Base-by-base conservation (phyloP, 1,139 yeast species). In the Kazachstania sp. region DNA sequence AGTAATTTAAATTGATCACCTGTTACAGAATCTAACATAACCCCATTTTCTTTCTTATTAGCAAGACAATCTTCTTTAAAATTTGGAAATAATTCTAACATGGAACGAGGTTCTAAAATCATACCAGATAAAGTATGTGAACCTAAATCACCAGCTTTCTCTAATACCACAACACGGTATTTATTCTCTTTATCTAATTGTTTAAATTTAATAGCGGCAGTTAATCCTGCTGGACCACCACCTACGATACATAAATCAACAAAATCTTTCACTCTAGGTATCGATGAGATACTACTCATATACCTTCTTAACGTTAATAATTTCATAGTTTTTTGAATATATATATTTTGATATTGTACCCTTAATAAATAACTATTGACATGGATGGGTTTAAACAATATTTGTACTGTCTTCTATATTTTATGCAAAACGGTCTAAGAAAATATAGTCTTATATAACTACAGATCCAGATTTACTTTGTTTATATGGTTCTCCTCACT, bases 171-270 rank as follows among this genome's bases (percentile, higher is more conserved):
- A 41, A 92, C 95, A 50, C 98, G 72, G 43, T 83, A 84, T 45
- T 67, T 61, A 7, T 85, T 86, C 55, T 81, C 84, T 44, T 73
- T 70, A 60, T 92, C 97, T 41, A 90, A 69, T 61, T 87, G 96
- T 64, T 92, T 92, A 56, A 88, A 71, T 54, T 78, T 77, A 53
- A 92, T 92, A 13, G 97, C 98, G 1, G 98, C 83, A 1, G 96
- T 92, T 47, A 92, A 72, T 11, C 98, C 98, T 1, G 97, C 95
- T 4, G 97, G 97, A 0, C 98, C 98, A 39, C 95, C 98, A 37
- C 98, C 98, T 1, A 92, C 95, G 43, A 92, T 87, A 60, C 95
- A 86, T 18, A 92, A 95, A 64, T 92, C 98, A 15, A 87, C 96
- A 35, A 77, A 75, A 58, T 92, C 97, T 7, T 74, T 77, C 9